phyloP scores from a whole-genome alignment of 2,329 filamentous ascomycete species.

The Aspergillus pseudoglaucus region DNA sequence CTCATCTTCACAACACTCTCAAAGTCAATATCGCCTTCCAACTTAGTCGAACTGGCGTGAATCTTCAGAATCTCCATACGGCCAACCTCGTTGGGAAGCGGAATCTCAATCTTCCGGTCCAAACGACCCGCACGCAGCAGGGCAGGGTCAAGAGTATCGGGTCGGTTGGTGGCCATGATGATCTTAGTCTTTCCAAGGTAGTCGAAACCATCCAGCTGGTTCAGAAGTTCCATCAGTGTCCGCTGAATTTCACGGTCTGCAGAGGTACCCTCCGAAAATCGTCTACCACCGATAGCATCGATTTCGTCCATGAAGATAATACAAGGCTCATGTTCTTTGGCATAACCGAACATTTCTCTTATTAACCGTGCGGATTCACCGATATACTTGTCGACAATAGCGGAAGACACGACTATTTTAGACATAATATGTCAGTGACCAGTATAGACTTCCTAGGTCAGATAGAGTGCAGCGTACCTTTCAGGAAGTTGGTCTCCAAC shows the following conservation, averaged over 20 bases:
- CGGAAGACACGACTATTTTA: conserved; percentile 80
- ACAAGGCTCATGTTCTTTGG: conserved; percentile 97
- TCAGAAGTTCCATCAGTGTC: conserved; percentile 96
- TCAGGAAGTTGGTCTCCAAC: conserved; percentile 95
- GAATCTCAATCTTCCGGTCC: conserved; percentile 97
- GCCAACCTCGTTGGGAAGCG: conserved; percentile 92
- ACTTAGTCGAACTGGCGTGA: conserved; percentile 75
- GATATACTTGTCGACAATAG: conserved; percentile 99
- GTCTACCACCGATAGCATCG: conserved; percentile 91
- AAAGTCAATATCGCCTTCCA: conserved; percentile 94
- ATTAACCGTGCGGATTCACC: conserved; percentile 96
- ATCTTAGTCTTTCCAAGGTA: conserved; percentile 99
- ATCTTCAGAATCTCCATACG: conserved; percentile 97
- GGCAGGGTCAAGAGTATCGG: conserved; percentile 90
- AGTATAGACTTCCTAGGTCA: not conserved
- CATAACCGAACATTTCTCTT: conserved; percentile 98
- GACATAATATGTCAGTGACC: conserved; percentile 5
- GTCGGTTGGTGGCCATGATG: conserved; percentile 98
- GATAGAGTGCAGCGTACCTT: conserved; percentile 54
- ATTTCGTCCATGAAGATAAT: conserved; percentile 99
- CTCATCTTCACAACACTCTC: conserved; percentile 99
- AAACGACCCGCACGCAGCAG: conserved; percentile 86
- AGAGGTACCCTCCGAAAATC: conserved; percentile 95
- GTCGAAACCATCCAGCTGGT: conserved; percentile 98
- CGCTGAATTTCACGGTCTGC: conserved; percentile 97